These are phyloP conservation scores for Boletus rubropictus DNA, from an alignment of 768 basidiomycete species.

Conservation along the genomic window DNA sequence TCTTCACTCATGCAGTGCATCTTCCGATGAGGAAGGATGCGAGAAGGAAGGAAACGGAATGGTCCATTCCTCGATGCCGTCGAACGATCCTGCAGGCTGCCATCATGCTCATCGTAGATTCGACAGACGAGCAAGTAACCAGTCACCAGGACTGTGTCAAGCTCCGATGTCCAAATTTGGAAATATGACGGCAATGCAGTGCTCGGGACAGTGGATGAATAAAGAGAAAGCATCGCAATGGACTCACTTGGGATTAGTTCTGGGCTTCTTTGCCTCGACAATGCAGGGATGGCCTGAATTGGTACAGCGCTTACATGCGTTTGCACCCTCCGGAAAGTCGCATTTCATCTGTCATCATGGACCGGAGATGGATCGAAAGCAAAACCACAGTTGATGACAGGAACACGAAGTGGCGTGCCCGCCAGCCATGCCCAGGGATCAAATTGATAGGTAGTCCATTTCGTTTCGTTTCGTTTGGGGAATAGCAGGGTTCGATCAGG, in stretches of 20 bases:
- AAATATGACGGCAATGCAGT: constrained; percentile 25
- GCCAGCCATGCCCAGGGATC: not conserved
- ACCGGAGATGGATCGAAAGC: constrained; percentile 9
- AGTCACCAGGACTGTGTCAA: constrained; percentile 16
- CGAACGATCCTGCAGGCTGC: constrained; percentile 5
- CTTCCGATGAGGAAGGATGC: constrained; percentile 9
- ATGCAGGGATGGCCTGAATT: constrained; percentile 70
- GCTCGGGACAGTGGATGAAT: constrained; percentile 7
- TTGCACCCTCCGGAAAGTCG: constrained; percentile 65
- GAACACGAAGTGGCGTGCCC: not conserved
- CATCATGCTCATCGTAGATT: constrained; percentile 12
- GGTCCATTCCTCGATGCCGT: not conserved
- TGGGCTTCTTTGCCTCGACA: constrained; percentile 77
- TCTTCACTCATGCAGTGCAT: constrained; percentile 12
- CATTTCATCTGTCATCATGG: constrained; percentile 67
- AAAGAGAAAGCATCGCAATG: constrained; percentile 12
- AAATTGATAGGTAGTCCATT: constrained; percentile 5
- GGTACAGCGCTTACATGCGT: constrained; percentile 76
- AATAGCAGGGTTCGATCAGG: constrained; percentile 4
- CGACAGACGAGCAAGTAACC: constrained; percentile 9
- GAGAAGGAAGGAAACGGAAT: constrained; percentile 1
- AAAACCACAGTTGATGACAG: constrained; percentile 11
- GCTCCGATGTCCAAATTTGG: constrained; percentile 22
- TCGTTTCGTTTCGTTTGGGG: constrained; percentile 10
- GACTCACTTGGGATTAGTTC: constrained; percentile 77